Percentiles rank a stretch among this genome's conserved stretches.
These are phyloP conservation scores for Leucocoprinus sp. DNA, from an alignment of 768 basidiomycete species.

Conservation along the genomic window DNA sequence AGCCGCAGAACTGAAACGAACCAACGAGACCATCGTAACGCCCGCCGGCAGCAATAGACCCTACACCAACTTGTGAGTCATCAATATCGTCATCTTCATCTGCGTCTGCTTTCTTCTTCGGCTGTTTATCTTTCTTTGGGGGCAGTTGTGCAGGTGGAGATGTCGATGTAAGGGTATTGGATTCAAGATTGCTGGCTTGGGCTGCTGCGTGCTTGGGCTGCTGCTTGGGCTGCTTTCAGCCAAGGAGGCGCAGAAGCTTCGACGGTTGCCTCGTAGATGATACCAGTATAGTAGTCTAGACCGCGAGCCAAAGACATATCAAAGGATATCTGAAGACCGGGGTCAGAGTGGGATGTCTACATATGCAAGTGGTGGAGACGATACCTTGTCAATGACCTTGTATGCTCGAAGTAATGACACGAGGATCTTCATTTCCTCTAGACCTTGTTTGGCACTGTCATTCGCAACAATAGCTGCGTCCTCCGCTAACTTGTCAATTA, in stretches of 20 bases:
- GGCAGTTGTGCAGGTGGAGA: conserved; percentile 20
- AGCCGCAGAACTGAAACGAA: conserved; percentile 79
- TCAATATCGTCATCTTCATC: conserved; percentile 79
- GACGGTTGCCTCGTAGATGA: conserved; percentile 95
- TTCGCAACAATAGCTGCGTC: conserved; percentile 65
- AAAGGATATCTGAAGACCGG: conserved; percentile 66
- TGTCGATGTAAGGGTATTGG: conserved; percentile 18
- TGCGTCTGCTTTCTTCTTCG: conserved; percentile 38
- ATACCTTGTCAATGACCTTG: conserved; percentile 67
- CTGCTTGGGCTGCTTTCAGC: conserved; percentile 47
- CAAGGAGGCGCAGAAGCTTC: conserved; percentile 91
- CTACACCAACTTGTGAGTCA: conserved; percentile 89
- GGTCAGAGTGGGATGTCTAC: neutral
- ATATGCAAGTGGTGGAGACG: conserved; percentile 8
- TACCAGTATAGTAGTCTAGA: conserved; percentile 96
- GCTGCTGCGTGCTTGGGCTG: conserved; percentile 33
- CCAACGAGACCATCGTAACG: conserved; percentile 94
- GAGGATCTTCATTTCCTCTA: conserved; percentile 79
- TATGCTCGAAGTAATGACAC: conserved; percentile 81
- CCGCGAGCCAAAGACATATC: conserved; percentile 97
- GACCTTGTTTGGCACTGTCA: conserved; percentile 67
- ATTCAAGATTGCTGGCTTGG: conserved; percentile 20
- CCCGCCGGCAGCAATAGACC: conserved; percentile 98
- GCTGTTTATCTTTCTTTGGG: conserved; percentile 21
- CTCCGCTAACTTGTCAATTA: conserved; percentile 61